Evolutionary conservation across 2,329 filamentous ascomycete species (phyloP), one percentile per base, ranked within the genome.

Genomic region (Aureobasidium musti): DNA sequence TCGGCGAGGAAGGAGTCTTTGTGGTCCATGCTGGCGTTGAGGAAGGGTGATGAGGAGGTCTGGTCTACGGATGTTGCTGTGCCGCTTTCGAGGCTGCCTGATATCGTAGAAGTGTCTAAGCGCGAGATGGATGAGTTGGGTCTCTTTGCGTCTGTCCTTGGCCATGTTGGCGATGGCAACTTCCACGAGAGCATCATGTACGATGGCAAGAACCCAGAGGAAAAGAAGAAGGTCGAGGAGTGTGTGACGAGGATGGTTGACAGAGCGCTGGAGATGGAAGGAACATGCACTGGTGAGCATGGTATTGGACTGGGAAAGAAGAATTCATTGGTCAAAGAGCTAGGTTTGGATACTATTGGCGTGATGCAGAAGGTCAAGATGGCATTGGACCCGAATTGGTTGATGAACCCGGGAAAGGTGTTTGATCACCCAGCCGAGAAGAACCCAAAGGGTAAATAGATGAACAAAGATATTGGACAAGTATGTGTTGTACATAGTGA

Each of bases 111-210:
- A 75, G 82, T 92, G 50, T 93, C 91, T 69, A 96, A 97, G 80
- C 90, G 91, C 75, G 91, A 96, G 74, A 89, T 96, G 84, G 90
- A 94, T 73, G 87, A 91, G 14, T 82, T 97, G 13, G 92, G 91
- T 0, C 80, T 97, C 1, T 96, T 97, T 75, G 91, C 92, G 1
- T 92, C 90, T 73, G 91, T 96, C 33, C 81, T 97, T 4, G 93
- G 93, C 3, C 93, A 97, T 74, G 89, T 97, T 66, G 93, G 93
- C 14, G 93, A 97, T 74, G 93, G 93, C 43, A 97, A 97, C 77
- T 97, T 97, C 80, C 93, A 97, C 76, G 89, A 93, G 75, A 91
- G 89, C 74, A 95, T 97, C 78, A 89, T 97, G 79, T 97, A 96
- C 76, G 87, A 95, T 77, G 85, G 85, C 30, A 83, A 82, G 28